Evolutionary conservation across 495 filamentous ascomycete genomes (phyloP).

Genomic region (Penicillium arizonense): DNA sequence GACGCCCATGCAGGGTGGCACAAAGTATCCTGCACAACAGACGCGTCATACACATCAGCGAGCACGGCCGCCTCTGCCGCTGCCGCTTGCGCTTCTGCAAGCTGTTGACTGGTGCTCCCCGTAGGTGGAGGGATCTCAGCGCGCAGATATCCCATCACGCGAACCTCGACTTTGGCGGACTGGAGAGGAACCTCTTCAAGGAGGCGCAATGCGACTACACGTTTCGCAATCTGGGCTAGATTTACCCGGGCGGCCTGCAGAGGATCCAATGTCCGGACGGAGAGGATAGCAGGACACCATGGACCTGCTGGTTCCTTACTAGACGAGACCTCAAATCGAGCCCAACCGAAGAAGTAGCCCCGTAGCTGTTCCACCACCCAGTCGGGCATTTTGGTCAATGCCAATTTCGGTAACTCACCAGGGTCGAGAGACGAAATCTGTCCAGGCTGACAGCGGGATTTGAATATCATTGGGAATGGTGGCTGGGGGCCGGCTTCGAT

Average conservation of each 20-base stretch:
- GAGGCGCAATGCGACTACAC: conserved; percentile 45
- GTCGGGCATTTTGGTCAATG: conserved; percentile 39
- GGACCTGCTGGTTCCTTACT: conserved; percentile 12
- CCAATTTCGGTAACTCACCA: conserved; percentile 12
- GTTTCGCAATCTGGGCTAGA: conserved; percentile 38
- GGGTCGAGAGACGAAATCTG: conserved; percentile 33
- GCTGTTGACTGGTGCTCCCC: conserved; percentile 22
- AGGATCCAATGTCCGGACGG: conserved; percentile 37
- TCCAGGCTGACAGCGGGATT: conserved; percentile 29
- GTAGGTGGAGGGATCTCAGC: conserved; percentile 26
- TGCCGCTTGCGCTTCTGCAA: conserved; percentile 28
- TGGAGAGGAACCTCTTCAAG: conserved; percentile 38
- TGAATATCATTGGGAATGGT: conserved; percentile 59
- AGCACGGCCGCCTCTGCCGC: conserved; percentile 39
- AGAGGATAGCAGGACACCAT: conserved; percentile 57
- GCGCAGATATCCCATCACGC: conserved; percentile 52
- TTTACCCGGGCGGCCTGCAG: conserved; percentile 34
- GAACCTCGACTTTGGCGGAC: conserved; percentile 42
- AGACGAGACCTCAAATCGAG: conserved; percentile 30
- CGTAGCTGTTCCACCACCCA: conserved; percentile 48
- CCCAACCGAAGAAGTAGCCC: conserved; percentile 67
- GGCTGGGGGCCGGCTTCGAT: conserved; percentile 50
- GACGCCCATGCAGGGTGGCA: conserved; percentile 53
- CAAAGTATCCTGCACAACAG: conserved; percentile 49
- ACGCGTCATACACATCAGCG: conserved; percentile 47